These are phyloP conservation scores for Citeromyces matritensis DNA, from an alignment of 805 yeast genomes.

Conservation along the genomic window DNA sequence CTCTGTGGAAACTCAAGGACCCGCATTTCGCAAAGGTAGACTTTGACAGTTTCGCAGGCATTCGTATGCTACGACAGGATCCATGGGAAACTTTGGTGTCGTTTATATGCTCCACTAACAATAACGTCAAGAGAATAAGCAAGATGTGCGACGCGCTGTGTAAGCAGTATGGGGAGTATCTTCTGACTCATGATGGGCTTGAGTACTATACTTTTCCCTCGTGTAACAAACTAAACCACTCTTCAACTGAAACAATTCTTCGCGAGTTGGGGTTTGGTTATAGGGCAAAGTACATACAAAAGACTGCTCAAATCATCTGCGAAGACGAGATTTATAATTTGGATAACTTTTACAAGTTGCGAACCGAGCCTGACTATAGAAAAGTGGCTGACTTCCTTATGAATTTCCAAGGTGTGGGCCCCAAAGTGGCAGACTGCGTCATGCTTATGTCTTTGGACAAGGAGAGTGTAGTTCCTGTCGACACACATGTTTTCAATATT, in stretches of 20 bases:
- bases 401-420: conserved; percentile 80
- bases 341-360: conserved; percentile 18
- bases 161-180: conserved; percentile 46
- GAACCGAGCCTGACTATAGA: conserved; percentile 24
- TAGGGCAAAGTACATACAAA: conserved; percentile 75
- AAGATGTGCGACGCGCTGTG: conserved; percentile 82
- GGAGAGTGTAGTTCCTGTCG: conserved; percentile 84
- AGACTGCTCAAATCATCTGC: conserved; percentile 49
- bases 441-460: conserved; percentile 82
- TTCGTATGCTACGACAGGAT: conserved; percentile 79
- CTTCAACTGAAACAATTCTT: conserved; percentile 16
- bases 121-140: conserved; percentile 85
- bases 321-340: conserved; percentile 12
- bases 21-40: conserved; percentile 22
- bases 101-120: conserved; percentile 91
- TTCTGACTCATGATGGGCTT: conserved; percentile 37
- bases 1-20: conserved; percentile 49
- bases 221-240: conserved; percentile 31
- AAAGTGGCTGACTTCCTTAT: conserved; percentile 45
- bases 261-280: conserved; percentile 67
- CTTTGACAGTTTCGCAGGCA: conserved; percentile 35
- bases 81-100: conserved; percentile 94
- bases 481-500: conserved; percentile 87
- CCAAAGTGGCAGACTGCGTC: conserved; percentile 96
- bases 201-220: conserved; percentile 63